Evolutionary conservation across 768 basidiomycete genomes (phyloP).

Genomic region (Candolleomyces eurysporus): DNA sequence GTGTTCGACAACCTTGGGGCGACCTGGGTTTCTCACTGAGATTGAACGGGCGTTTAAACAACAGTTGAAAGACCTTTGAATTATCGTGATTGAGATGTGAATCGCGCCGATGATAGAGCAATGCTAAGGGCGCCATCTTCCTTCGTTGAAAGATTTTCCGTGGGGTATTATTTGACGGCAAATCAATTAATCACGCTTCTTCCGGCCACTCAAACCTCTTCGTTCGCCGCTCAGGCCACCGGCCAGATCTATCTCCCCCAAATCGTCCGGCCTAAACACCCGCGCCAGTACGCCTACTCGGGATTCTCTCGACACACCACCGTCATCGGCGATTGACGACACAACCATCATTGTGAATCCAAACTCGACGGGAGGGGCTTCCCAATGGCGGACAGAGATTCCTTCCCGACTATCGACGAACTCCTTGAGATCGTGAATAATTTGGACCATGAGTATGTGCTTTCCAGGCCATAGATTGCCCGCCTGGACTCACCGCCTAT

Average conservation of each 20-base stretch:
- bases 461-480: slow-evolving; percentile 20
- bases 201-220: slow-evolving; percentile 22
- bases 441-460: slow-evolving; percentile 13
- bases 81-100: no score
- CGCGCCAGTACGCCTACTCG: slow-evolving; percentile 7
- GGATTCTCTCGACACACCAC: slow-evolving; percentile 9
- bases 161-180: neutral
- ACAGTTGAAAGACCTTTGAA: no score
- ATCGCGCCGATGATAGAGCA: no score
- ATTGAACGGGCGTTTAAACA: no score
- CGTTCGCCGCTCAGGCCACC: slow-evolving; percentile 38
- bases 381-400: slow-evolving; percentile 21
- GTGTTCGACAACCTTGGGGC: no score
- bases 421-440: slow-evolving; percentile 22
- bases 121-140: no score
- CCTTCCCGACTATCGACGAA: slow-evolving; percentile 22
- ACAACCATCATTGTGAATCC: slow-evolving; percentile 18
- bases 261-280: slow-evolving; percentile 9
- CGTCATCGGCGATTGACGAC: slow-evolving; percentile 17
- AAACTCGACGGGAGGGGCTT: slow-evolving; percentile 21
- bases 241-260: slow-evolving; percentile 24
- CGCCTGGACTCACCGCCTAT: slow-evolving; percentile 26
- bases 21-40: no score
- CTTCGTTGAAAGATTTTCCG: no score
- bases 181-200: slow-evolving; percentile 2